Evolutionary conservation across 495 filamentous ascomycete genomes (phyloP).

Genomic region (Stereocaulon alpinum): DNA sequence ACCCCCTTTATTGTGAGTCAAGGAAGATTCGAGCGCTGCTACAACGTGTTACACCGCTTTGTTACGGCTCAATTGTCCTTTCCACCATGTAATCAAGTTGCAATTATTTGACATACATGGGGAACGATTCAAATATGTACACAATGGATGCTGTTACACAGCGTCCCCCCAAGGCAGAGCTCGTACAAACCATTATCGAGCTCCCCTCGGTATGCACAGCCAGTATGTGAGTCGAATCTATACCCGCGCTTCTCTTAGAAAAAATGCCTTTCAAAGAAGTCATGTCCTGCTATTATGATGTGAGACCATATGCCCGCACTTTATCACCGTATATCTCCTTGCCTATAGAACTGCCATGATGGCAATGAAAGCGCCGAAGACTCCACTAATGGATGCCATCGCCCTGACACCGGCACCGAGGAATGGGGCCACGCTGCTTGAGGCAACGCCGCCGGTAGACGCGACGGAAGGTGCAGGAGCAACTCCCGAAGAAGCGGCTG

Average conservation of each 20-base stretch:
- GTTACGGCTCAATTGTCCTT: no score
- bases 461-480: neutral
- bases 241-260: neutral
- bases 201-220: neutral
- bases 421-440: constrained; percentile 8
- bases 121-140: neutral
- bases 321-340: neutral
- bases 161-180: neutral
- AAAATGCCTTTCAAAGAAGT: neutral
- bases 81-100: no score
- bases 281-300: neutral
- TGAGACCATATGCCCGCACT: neutral
- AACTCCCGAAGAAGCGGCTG: constrained; percentile 3
- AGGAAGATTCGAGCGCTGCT: no score
- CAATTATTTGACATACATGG: no score
- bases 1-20: no score
- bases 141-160: neutral
- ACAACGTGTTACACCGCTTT: no score
- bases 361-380: constrained; percentile 5
- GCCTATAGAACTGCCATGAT: neutral
- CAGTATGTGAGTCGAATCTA: neutral
- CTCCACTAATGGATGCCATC: constrained; percentile 4
- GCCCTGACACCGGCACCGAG: constrained; percentile 10
- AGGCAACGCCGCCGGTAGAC: neutral
- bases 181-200: neutral